phyloP scores from a whole-genome alignment of 2,329 filamentous ascomycete species.

The Xylaria sp. region DNA sequence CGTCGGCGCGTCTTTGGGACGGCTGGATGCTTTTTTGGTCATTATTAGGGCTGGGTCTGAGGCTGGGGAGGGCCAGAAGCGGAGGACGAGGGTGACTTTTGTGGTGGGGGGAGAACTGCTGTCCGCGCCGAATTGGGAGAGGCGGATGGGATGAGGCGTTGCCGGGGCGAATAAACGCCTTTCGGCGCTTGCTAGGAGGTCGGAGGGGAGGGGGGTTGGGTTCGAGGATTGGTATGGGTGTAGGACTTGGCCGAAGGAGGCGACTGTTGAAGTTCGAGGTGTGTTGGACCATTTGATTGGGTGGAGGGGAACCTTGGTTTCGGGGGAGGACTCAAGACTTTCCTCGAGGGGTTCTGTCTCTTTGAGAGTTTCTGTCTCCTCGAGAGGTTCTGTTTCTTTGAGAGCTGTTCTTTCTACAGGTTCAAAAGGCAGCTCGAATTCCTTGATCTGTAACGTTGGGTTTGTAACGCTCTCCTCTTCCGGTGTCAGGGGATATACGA shows the following conservation, averaged over 20 bases:
- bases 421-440: slow-evolving; percentile 39
- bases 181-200: slow-evolving; percentile 36
- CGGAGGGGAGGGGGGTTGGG: slow-evolving; percentile 27
- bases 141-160: slow-evolving; percentile 58
- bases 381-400: neutral
- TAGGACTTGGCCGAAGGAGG: slow-evolving; percentile 64
- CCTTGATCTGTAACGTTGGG: slow-evolving; percentile 21
- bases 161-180: slow-evolving; percentile 56
- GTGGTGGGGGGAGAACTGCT: slow-evolving; percentile 37
- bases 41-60: neutral
- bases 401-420: slow-evolving; percentile 4
- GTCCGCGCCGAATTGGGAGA: slow-evolving; percentile 50
- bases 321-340: neutral
- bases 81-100: slow-evolving; percentile 55
- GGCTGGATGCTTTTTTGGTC: slow-evolving; percentile 17
- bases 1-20: slow-evolving; percentile 37
- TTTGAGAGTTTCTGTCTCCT: neutral
- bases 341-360: neutral
- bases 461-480: neutral
- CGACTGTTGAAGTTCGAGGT: slow-evolving; percentile 48
- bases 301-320: slow-evolving; percentile 26
- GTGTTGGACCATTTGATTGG: slow-evolving; percentile 42
- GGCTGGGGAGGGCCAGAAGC: slow-evolving; percentile 54
- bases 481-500: slow-evolving; percentile 38
- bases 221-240: slow-evolving; percentile 33